These are phyloP conservation scores for Chloranthus sessilifolius DNA, from an alignment of 164 flowering plant genomes.

Conservation along the genomic window DNA sequence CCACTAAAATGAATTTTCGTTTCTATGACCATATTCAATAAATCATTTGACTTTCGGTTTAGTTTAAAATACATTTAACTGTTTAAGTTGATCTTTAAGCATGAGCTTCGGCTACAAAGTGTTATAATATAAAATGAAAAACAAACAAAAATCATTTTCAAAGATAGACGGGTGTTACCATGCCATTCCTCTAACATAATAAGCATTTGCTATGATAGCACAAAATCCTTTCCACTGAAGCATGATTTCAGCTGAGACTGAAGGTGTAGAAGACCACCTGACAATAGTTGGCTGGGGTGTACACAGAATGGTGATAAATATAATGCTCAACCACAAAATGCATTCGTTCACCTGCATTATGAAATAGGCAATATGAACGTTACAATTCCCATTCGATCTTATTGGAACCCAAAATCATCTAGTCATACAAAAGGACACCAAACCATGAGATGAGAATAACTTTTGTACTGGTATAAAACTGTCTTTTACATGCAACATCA, in stretches of 20 bases:
- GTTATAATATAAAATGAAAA: neutral
- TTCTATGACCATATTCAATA: no score
- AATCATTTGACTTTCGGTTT: no score
- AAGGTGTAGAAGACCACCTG: conserved; percentile 83
- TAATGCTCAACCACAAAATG: conserved; percentile 87
- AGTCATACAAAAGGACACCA: no score
- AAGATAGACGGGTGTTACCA: conserved; percentile 44
- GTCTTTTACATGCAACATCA: no score
- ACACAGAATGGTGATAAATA: conserved; percentile 90
- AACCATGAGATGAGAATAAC: no score
- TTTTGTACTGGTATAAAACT: no score
- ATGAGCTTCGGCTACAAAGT: no score
- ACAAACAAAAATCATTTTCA: neutral
- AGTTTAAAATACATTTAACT: no score
- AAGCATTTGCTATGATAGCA: conserved; percentile 93
- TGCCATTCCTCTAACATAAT: conserved; percentile 87
- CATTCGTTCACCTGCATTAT: conserved; percentile 79
- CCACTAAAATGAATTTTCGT: no score
- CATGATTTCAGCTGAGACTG: conserved; percentile 67
- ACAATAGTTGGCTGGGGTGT: conserved; percentile 95
- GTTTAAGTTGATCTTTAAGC: no score
- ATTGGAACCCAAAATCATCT: neutral
- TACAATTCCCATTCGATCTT: neutral
- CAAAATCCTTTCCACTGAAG: conserved; percentile 91
- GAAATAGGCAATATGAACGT: conserved; percentile 1